A percentile compares a stretch with the other conserved stretches of the same genome.
These are phyloP conservation scores for Lactarius psammicola DNA, from an alignment of 768 basidiomycete species.

Conservation along the genomic window DNA sequence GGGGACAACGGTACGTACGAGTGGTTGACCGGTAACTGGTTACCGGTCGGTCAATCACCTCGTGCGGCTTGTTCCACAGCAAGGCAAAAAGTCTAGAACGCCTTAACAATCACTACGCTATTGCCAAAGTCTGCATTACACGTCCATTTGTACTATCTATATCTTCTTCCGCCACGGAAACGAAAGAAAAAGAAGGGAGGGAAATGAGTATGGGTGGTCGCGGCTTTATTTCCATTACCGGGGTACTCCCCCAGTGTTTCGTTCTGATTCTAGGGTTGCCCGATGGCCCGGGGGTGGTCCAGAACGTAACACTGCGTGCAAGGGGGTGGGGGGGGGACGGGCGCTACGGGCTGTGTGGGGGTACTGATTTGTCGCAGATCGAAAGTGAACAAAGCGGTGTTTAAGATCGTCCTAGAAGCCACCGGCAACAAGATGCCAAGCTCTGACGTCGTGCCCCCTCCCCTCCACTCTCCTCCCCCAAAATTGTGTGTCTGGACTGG, in stretches of 20 bases:
- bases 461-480: neutral
- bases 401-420: neutral
- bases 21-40: neutral
- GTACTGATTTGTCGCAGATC: neutral
- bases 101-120: neutral
- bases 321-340: neutral
- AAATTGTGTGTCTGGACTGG: neutral
- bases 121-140: neutral
- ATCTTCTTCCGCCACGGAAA: neutral
- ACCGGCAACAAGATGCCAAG: neutral
- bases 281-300: neutral
- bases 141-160: neutral
- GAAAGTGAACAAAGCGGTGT: neutral
- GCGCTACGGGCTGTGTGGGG: neutral
- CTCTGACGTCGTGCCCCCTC: neutral
- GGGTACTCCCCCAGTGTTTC: neutral
- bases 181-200: neutral
- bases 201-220: neutral
- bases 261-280: neutral
- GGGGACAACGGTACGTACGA: neutral
- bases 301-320: neutral
- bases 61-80: neutral
- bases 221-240: neutral
- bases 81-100: neutral
- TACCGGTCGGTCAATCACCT: neutral